Evolutionary conservation across 768 basidiomycete genomes (phyloP).

Genomic region (Auricularia sp.): DNA sequence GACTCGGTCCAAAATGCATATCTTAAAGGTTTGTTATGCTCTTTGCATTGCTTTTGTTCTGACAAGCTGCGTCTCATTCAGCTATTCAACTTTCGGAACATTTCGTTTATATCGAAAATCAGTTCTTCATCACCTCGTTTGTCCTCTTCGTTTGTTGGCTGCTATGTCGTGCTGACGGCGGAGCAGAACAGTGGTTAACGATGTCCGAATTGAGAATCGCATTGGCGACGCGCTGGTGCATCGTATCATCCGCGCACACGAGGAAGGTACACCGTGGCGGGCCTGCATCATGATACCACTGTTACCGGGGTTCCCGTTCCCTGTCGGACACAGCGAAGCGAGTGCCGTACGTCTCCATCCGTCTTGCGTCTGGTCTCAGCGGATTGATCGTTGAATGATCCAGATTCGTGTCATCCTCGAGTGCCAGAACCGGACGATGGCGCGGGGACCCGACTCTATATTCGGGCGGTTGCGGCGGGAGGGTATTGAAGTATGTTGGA

Average conservation of each 20-base stretch:
- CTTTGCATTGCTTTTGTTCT: neutral
- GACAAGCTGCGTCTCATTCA: conserved; percentile 17
- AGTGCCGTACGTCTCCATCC: conserved; percentile 54
- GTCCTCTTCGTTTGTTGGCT: conserved; percentile 16
- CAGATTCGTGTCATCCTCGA: conserved; percentile 91
- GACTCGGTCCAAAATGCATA: conserved; percentile 94
- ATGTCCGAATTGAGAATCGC: conserved; percentile 79
- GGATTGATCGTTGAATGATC: neutral
- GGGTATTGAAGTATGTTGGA: conserved; percentile 66
- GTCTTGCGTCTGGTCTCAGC: neutral
- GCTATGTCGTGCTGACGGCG: conserved; percentile 6
- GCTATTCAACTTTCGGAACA: conserved; percentile 91
- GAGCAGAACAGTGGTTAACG: conserved; percentile 68
- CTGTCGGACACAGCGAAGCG: conserved; percentile 88
- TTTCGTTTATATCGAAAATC: conserved; percentile 97
- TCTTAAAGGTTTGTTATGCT: conserved; percentile 49
- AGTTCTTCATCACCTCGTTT: conserved; percentile 85
- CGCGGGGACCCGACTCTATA: conserved; percentile 84
- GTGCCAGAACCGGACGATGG: conserved; percentile 85
- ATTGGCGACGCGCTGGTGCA: conserved; percentile 92
- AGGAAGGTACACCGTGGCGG: conserved; percentile 73
- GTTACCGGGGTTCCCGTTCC: conserved; percentile 86
- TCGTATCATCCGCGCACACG: conserved; percentile 81
- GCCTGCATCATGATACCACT: conserved; percentile 89
- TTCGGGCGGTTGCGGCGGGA: conserved; percentile 76